Conservation (phyloP, 148 eudicot genomes). For the Vaccinium darrowii region DNA sequence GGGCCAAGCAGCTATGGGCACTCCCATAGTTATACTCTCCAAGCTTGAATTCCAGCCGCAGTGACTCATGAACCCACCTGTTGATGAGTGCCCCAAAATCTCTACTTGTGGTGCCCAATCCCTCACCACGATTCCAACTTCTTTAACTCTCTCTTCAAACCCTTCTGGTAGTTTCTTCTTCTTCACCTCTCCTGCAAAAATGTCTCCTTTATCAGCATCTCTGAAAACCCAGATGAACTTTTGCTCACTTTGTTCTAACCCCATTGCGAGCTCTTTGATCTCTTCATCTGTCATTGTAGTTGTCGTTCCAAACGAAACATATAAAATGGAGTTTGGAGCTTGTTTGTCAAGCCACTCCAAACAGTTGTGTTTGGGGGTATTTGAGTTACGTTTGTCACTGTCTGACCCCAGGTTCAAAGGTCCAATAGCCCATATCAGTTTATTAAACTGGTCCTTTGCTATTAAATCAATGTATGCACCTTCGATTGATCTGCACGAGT, state of each 20-base stretch:
- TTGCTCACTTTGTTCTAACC: constrained; percentile 12
- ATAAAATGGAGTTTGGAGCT: background rate
- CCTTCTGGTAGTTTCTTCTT: too few species aligned
- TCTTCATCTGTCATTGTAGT: constrained; percentile 3
- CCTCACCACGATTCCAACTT: too few species aligned
- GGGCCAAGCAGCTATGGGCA: constrained; percentile 6
- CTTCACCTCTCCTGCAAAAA: background rate
- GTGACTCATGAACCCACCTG: too few species aligned
- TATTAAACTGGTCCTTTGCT: constrained; percentile 7
- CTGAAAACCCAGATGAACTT: constrained; percentile 14
- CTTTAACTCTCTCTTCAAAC: background rate
- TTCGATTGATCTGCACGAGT: constrained; percentile 32
- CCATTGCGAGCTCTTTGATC: constrained; percentile 12
- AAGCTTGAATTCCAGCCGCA: constrained; percentile 3
- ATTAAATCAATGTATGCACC: constrained; percentile 28
- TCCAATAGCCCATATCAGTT: constrained; percentile 21
- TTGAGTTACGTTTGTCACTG: background rate
- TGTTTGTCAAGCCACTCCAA: constrained; percentile 16
- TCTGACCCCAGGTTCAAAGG: background rate
- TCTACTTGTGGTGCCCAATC: too few species aligned
- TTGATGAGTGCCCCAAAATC: too few species aligned
- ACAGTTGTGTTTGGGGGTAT: background rate
- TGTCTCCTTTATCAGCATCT: background rate
- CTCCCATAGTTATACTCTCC: background rate
- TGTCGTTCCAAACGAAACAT: constrained; percentile 8